phyloP scores from a whole-genome alignment of 352 stramenopile genomes.

The Elongisporangium anandrum region DNA sequence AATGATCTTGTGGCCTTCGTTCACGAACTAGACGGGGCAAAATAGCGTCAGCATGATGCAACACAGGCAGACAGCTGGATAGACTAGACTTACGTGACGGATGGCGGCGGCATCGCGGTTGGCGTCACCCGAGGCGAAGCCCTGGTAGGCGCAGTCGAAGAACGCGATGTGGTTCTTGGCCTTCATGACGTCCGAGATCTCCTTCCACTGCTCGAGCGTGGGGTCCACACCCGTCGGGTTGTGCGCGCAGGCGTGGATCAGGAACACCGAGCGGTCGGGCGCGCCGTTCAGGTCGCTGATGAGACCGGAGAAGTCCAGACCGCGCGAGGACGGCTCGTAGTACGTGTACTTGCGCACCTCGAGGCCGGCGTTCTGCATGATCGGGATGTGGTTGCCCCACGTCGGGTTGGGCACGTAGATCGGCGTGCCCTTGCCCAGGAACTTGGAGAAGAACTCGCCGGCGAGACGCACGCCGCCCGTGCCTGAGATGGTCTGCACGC shows the following conservation, averaged over 20 bases:
- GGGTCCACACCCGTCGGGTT: constrained; percentile 99
- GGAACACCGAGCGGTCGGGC: constrained; percentile 92
- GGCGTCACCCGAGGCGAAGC: constrained; percentile 97
- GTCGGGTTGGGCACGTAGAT: constrained; percentile 99
- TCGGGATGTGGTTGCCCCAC: constrained; percentile 98
- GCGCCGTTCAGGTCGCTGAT: constrained; percentile 94
- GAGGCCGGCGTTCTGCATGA: constrained; percentile 87
- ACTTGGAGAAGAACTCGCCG: constrained; percentile 93
- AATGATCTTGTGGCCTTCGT: constrained; percentile 96
- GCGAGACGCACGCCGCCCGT: constrained; percentile 96
- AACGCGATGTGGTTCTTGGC: constrained; percentile 95
- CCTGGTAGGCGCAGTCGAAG: constrained; percentile 99
- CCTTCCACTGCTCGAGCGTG: constrained; percentile 96
- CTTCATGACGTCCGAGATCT: constrained; percentile 96
- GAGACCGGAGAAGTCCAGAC: constrained; percentile 93
- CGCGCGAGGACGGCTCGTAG: constrained; percentile 80
- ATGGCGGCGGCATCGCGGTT: constrained; percentile 94
- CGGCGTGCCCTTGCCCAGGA: constrained; percentile 76
- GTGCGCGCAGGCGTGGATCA: constrained; percentile 99
- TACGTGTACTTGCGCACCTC: constrained; percentile 82
- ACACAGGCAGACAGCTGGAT: background rate
- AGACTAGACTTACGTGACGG: constrained; percentile 55
- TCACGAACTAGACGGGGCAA: constrained; percentile 85
- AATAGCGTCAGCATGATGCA: background rate
- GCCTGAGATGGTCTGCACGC: constrained; percentile 97